Evolutionary conservation across 2,329 filamentous ascomycete genomes (phyloP), one percentile per base, ranked within the genome.

Genomic region (Chaetomium globosum): DNA sequence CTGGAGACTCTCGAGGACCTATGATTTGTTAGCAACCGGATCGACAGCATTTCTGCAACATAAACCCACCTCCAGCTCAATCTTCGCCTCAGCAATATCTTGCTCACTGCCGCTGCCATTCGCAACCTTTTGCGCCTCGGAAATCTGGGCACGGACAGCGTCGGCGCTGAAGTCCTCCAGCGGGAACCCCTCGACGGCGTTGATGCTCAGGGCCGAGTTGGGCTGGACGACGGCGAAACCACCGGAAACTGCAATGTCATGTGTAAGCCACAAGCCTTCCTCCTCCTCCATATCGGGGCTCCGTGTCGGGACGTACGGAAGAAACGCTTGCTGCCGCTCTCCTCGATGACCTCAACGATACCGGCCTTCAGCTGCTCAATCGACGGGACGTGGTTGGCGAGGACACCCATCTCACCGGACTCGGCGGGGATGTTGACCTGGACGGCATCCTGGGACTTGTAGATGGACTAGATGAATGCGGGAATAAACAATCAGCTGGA

Each of bases 291-390:
- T 33, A 30, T 46, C 31, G 56, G 53, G 12, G 31, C 16, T 61
- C 49, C 36, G 53, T 23, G 16, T 61, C 43, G 59, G 31, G 59
- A 88, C 92, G 74, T 91, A 97, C 93, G 87, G 90, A 99, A 99
- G 85, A 95, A 99, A 82, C 96, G 92, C 88, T 99, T 99, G 90
- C 79, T 85, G 77, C 92, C 91, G 77, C 83, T 87, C 87, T 99
- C 95, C 85, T 98, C 94, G 73, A 98, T 87, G 77, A 99, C 86
- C 85, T 98, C 94, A 73, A 99, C 86, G 73, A 98, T 83, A 76
- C 95, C 95, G 68, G 95, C 93, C 87, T 96, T 97, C 81, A 99
- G 86, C 86, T 99, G 95, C 86, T 99, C 95, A 77, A 99, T 98
- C 69, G 93, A 93, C 71, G 95, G 93, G 75, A 99, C 95, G 87